Evolutionary conservation across 805 yeast genomes (phyloP), one percentile per base, ranked within the genome.

Genomic region (Yarrowia deformans): DNA sequence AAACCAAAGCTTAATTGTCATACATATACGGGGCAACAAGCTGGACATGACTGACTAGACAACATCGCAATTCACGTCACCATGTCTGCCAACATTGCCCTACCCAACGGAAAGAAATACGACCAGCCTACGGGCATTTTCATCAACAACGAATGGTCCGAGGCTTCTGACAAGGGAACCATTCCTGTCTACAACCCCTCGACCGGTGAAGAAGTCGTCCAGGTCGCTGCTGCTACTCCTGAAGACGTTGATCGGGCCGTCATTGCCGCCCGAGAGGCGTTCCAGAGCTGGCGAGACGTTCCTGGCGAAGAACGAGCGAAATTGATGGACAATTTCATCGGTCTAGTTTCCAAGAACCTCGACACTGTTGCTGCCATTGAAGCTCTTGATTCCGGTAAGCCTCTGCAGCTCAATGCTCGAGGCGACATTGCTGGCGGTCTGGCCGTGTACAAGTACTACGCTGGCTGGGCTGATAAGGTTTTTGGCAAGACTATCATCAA

Each of bases 321-420:
- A 70, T 85, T 85, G 49, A 80, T 93, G 74, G 77, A 80, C 81
- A 88, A 86, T 78, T 84, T 93, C 71, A 97, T 97, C 52, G 94
- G 90, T 72, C 81, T 88, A 74, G 80, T 93, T 71, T 97, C 91
- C 75, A 83, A 85, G 74, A 83, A 93, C 77, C 83, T 85, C 69
- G 97, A 91, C 71, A 80, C 84, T 43, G 81, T 94, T 69, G 94
- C 97, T 29, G 82, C 87, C 56, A 90, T 93, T 75, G 98, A 93
- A 80, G 84, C 97, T 29, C 82, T 90, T 78, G 97, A 93, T 79
- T 93, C 93, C 77, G 98, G 98, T 80, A 93, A 93, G 82, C 87
- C 97, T 32, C 71, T 77, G 54, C 63, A 70, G 55, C 69, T 73
- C 69, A 74, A 73, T 71, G 78, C 81, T 60, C 69, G 69, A 32